Evolutionary conservation across 352 stramenopile genomes (phyloP), one percentile per base, ranked within the genome.

Genomic region (Aphanomyces stellatus): DNA sequence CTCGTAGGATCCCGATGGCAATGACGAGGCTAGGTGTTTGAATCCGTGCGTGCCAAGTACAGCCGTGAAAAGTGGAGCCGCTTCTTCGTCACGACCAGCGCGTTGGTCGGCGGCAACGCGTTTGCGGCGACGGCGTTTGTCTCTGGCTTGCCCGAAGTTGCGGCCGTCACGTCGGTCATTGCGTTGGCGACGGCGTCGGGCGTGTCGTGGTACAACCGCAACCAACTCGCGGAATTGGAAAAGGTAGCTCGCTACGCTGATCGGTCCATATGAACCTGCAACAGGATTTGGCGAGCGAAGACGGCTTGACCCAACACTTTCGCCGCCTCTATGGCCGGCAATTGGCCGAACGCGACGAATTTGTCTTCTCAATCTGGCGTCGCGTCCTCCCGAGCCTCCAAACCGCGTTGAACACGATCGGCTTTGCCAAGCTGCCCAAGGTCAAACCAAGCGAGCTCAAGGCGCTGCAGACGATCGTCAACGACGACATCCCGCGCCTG

Each of bases 291-390:
- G 65, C 92, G 25, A 83, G 79, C 30, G 78, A 95, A 24, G 86
- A 97, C 46, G 88, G 90, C 31, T 76, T 99, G 63, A 88, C 85
- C 51, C 81, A 95, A 24, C 81, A 96, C 24, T 99, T 98, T 78
- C 88, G 91, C 61, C 83, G 87, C 15, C 88, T 93, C 2, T 98
- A 99, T 76, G 85, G 93, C 4, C 87, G 87, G 42, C 89, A 98
- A 78, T 77, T 99, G n/a, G 90, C 87, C 17, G 96, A 99, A 57
- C 93, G 90, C 55, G 96, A 99, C 73, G 97, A 99, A 76, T 99
- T 98, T 71, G 91, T 98, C 53, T 76, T 96, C 25, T 94, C 87
- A 17, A 71, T 97, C n/a, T 98, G 94, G 94, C 90, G 93, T 68
- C 86, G 90, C 46, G 91, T 98, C 69, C 73, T 89, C 17, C 85